Percentiles rank a stretch among this genome's conserved stretches.
phyloP scores from a whole-genome alignment of 2,329 filamentous ascomycete species.

The Knufia petricola region DNA sequence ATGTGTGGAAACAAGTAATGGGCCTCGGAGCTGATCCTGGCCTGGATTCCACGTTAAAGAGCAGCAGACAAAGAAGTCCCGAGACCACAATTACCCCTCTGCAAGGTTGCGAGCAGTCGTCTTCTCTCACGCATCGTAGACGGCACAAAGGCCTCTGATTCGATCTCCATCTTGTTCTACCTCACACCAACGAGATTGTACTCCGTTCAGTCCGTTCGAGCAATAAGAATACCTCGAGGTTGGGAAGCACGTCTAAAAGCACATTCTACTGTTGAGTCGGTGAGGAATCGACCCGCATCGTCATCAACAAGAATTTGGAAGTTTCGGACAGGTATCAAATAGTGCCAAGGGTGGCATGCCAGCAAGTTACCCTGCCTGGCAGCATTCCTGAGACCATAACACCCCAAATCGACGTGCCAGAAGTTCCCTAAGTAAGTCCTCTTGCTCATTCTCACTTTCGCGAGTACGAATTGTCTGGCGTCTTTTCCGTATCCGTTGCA shows the following conservation, averaged over 20 bases:
- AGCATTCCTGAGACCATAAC: slow-evolving; percentile 6
- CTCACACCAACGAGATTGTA: not conserved
- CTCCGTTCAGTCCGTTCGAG: not conserved
- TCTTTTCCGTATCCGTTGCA: not conserved
- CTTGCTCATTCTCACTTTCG: not conserved
- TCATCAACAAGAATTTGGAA: not conserved
- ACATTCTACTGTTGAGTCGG: not conserved
- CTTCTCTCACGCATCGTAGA: not conserved
- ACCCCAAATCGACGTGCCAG: not conserved
- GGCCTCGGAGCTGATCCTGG: not conserved
- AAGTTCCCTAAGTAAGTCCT: not conserved
- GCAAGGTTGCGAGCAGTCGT: not conserved
- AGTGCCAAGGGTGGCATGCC: slow-evolving; percentile 3
- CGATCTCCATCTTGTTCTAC: not conserved
- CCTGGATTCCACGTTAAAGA: not conserved
- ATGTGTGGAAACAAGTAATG: slow-evolving; percentile 1
- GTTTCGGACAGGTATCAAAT: slow-evolving; percentile 7
- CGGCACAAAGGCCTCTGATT: not conserved
- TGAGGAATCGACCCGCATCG: not conserved
- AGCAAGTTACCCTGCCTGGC: slow-evolving; percentile 2
- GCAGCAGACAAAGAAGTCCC: slow-evolving; percentile 3
- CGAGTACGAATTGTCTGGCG: not conserved
- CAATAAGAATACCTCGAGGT: not conserved
- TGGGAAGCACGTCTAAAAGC: not conserved
- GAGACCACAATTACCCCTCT: slow-evolving; percentile 1